These are phyloP conservation scores for Fusarium sp. DNA, from an alignment of 2,329 filamentous ascomycete genomes.

Conservation along the genomic window DNA sequence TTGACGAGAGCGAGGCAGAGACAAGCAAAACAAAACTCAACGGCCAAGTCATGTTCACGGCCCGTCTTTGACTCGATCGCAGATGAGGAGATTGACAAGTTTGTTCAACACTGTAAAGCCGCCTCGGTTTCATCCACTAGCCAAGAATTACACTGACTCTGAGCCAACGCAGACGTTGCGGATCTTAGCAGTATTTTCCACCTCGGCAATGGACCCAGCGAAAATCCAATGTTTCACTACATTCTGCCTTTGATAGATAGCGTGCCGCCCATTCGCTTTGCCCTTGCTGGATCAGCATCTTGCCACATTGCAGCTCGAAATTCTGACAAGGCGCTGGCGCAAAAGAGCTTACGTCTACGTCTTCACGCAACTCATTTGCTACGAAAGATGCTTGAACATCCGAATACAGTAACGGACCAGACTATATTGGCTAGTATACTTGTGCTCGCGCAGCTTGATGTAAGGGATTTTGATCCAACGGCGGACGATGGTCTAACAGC, in stretches of 20 bases:
- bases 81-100: slow-evolving; percentile 2
- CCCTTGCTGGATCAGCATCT: slow-evolving; percentile 14
- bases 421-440: slow-evolving; percentile 8
- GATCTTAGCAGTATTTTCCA: slow-evolving; percentile 20
- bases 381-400: not conserved
- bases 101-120: slow-evolving; percentile 9
- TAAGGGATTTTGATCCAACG: too few relatives aligned
- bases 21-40: not conserved
- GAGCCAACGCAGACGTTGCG: not conserved
- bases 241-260: slow-evolving; percentile 14
- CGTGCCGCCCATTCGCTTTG: slow-evolving; percentile 9
- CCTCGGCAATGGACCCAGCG: slow-evolving; percentile 10
- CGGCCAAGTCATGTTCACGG: too few relatives aligned
- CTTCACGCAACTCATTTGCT: slow-evolving; percentile 7
- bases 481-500: not conserved
- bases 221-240: slow-evolving; percentile 22
- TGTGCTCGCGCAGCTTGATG: slow-evolving; percentile 23
- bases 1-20: not conserved
- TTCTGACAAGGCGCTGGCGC: not conserved
- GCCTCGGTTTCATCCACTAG: rapidly evolving
- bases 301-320: slow-evolving; percentile 19
- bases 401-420: not conserved
- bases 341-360: slow-evolving; percentile 11
- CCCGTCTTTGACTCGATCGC: not conserved
- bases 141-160: not conserved